Base-by-base conservation (phyloP, 257 asterid genomes). In the Scutellaria minor region DNA sequence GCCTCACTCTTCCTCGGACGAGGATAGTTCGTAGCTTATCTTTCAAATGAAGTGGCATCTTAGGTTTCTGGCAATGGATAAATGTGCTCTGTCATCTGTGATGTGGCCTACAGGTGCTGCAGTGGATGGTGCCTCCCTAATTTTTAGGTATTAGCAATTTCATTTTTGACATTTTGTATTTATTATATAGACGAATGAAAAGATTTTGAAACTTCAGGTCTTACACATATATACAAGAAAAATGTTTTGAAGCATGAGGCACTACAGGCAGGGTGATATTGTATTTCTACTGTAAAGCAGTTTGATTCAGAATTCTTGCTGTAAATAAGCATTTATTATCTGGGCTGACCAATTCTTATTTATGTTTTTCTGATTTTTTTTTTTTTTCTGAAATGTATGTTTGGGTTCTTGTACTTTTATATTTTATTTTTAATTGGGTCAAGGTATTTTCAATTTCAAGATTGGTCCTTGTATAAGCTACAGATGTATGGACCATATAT, bases 1-100 rank as follows among this genome's bases (percentile, higher is more conserved):
- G 80, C 85, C 68, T 7, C 61, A 72, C 58, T 75, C 78, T 82
- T 86, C 89, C 40, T 85, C 93, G 1, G 93, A 80, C 9, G 92
- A 86, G 78, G 81, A 86, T 79, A 66, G 77, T 77, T 73, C 63
- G 51, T 77, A 77, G 77, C 64, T 66, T 78, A 70, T 53, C 70
- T 51, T 68, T 67, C 64, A 67, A 56, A 37, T 11, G 53, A 39
- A 57, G 62, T 46, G 53, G 46, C 63, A 14, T 22, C 53, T 42
- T 61, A 60, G 62, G 42, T 63, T 62, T 73, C 57, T 52, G 64
- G 69, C 45, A 22, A 40, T 51, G 70, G 54, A 52, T 7, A 71
- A 31, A 1, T 66, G 59, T 48, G 59, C 7, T 2, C 39, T 41
- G 45, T 65, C 47, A 20, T 24, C 54, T 62, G 18, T 68, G 70